A percentile compares a stretch with the other conserved stretches of the same genome.
Conservation (phyloP, 192 early-diverging fungal species). For the Gryganskiella cystojenkinii region DNA sequence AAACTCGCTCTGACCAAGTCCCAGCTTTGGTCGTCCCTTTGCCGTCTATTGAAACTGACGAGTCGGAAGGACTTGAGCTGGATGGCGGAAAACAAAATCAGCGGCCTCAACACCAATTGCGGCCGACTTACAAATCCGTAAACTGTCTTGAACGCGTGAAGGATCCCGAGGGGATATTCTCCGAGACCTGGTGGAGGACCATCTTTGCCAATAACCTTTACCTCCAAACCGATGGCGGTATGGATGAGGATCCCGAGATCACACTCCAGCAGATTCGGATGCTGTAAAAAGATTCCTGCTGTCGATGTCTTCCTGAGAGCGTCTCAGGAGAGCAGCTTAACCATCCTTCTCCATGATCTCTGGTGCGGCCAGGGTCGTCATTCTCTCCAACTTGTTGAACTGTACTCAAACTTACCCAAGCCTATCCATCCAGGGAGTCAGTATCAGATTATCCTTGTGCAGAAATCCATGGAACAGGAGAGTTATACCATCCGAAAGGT, state of each 20-base stretch:
- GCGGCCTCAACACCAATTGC: neutral
- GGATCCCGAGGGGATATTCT: constrained; percentile 61
- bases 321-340: neutral
- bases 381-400: constrained; percentile 54
- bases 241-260: constrained; percentile 70
- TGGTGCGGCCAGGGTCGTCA: constrained; percentile 75
- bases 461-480: too few species aligned
- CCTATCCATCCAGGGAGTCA: constrained; percentile 60
- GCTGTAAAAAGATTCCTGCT: constrained; percentile 29
- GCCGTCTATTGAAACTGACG: neutral
- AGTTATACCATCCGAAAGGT: neutral
- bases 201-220: constrained; percentile 67
- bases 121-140: neutral
- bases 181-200: constrained; percentile 64
- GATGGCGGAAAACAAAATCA: neutral
- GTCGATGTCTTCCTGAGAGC: neutral
- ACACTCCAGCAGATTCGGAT: constrained; percentile 61
- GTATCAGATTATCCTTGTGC: constrained; percentile 62
- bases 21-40: too few species aligned
- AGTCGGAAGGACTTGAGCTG: neutral
- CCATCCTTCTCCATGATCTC: constrained; percentile 55
- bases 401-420: constrained; percentile 68
- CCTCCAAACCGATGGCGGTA: constrained; percentile 71
- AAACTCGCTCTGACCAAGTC: too few species aligned
- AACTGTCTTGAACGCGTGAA: constrained; percentile 54